phyloP scores from a whole-genome alignment of 106 monocot species.

The Xerophyta viscosa region DNA sequence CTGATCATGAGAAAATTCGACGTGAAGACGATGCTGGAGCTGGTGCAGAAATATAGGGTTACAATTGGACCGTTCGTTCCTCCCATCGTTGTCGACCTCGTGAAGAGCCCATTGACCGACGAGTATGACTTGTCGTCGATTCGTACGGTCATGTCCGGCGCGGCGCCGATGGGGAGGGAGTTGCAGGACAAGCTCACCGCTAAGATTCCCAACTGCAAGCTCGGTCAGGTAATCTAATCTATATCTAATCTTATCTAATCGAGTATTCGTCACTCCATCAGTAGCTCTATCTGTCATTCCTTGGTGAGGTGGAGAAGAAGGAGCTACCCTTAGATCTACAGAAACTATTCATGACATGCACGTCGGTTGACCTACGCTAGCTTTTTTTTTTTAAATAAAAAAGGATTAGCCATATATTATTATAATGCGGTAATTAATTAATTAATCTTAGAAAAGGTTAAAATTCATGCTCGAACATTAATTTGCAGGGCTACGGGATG shows the following conservation, averaged over 20 bases:
- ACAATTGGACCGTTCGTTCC: constrained; percentile 71
- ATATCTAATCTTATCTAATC: not conserved
- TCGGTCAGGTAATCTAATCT: constrained; percentile 43
- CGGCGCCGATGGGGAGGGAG: constrained; percentile 87
- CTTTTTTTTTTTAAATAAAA: too few species aligned
- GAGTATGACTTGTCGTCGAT: constrained; percentile 53
- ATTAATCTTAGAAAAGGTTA: too few species aligned
- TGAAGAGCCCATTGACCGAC: constrained; percentile 40
- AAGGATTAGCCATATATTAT: too few species aligned
- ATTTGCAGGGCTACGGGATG: constrained; percentile 69
- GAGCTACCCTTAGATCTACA: too few species aligned
- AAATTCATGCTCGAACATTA: too few species aligned
- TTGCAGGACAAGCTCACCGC: constrained; percentile 42
- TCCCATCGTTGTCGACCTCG: constrained; percentile 53
- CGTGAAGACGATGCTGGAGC: constrained; percentile 42
- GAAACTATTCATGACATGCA: too few species aligned
- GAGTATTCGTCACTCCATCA: not conserved
- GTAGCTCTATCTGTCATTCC: too few species aligned
- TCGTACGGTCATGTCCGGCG: constrained; percentile 61
- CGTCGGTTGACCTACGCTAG: too few species aligned
- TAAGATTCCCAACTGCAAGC: constrained; percentile 55
- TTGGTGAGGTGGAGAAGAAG: too few species aligned
- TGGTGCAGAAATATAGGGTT: constrained; percentile 47
- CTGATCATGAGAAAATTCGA: constrained; percentile 73
- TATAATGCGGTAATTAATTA: too few species aligned